A percentile compares a stretch with the other conserved stretches of the same genome.
phyloP scores from a whole-genome alignment of 1,139 yeast genomes.

The Geotrichum candidum region DNA sequence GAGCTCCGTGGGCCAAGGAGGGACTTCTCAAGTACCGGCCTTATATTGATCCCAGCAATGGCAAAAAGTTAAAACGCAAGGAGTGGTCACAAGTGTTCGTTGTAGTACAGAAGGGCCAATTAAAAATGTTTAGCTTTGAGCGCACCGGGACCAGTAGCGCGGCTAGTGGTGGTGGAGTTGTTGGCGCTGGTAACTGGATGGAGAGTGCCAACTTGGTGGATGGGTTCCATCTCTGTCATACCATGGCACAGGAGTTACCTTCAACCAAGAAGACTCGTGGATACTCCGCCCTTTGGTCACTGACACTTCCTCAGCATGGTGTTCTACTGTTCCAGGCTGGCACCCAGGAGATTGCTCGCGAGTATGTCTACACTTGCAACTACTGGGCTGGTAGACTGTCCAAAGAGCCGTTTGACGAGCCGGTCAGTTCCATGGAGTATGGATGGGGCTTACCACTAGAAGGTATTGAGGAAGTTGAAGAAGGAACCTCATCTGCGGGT shows the following conservation, averaged over 20 bases:
- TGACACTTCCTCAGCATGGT: constrained; percentile 35
- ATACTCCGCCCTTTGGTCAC: constrained; percentile 32
- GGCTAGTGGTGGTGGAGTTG: constrained; percentile 18
- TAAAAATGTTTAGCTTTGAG: constrained; percentile 32
- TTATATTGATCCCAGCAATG: constrained; percentile 34
- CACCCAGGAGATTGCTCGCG: constrained; percentile 59
- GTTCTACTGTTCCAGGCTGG: constrained; percentile 44
- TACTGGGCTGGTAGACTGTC: constrained; percentile 85
- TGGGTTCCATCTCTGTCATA: constrained; percentile 30
- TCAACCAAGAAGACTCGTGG: constrained; percentile 26
- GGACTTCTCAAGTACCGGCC: constrained; percentile 53
- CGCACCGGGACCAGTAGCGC: constrained; percentile 3
- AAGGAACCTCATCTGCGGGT: background rate
- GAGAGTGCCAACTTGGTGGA: constrained; percentile 30
- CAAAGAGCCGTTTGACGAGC: constrained; percentile 57
- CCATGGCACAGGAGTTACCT: constrained; percentile 32
- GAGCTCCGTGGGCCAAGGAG: constrained; percentile 74
- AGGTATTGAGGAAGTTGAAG: constrained; percentile 5
- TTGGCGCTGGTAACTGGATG: constrained; percentile 66
- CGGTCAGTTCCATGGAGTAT: constrained; percentile 68
- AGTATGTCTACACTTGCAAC: constrained; percentile 69
- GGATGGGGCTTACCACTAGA: constrained; percentile 52
- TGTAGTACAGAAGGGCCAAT: constrained; percentile 36
- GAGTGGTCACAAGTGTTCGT: constrained; percentile 34
- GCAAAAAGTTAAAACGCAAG: constrained; percentile 29